These are phyloP conservation scores for Gaillardinia entomophila DNA, from an alignment of 805 yeast species.

Conservation along the genomic window DNA sequence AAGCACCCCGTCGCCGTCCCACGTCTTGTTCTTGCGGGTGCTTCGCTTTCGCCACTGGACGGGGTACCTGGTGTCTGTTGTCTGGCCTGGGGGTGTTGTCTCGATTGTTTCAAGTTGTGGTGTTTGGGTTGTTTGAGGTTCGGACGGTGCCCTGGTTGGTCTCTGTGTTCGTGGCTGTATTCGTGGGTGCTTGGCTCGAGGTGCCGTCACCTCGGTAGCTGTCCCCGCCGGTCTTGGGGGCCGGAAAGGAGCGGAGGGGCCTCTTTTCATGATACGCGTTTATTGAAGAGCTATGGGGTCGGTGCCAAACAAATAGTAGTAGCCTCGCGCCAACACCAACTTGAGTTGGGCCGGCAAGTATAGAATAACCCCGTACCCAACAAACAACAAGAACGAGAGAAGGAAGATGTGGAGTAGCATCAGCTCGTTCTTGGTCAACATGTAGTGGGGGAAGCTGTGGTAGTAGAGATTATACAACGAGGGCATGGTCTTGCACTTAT, in stretches of 20 bases:
- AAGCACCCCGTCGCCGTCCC: slow-evolving; percentile 89
- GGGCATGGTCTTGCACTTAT: too few relatives aligned
- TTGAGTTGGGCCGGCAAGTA: slow-evolving; percentile 22
- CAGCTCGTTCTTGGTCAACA: slow-evolving; percentile 42
- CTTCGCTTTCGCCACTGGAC: slow-evolving; percentile 70
- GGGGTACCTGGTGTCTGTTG: slow-evolving; percentile 6
- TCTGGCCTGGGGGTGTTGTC: background rate
- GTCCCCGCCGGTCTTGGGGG: too few relatives aligned
- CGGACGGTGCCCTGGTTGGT: background rate
- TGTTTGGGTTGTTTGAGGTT: background rate
- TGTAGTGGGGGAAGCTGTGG: slow-evolving; percentile 42
- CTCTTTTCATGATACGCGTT: too few relatives aligned
- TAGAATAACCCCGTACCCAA: slow-evolving; percentile 23
- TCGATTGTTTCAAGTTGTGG: slow-evolving; percentile 1
- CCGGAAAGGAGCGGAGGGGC: too few relatives aligned
- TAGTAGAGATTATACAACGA: slow-evolving; percentile 18
- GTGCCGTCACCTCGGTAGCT: background rate
- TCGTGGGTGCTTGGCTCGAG: slow-evolving; percentile 1
- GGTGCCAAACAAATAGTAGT: slow-evolving; percentile 31
- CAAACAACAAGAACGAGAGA: slow-evolving; percentile 16
- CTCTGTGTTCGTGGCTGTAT: background rate
- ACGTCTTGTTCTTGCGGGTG: slow-evolving; percentile 76
- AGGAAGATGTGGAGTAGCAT: slow-evolving; percentile 13
- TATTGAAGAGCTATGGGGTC: too few relatives aligned
- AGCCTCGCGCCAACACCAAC: slow-evolving; percentile 23